Evolutionary conservation across 345 rosid genomes (phyloP).

Genomic region (Eutrema heterophyllum): DNA sequence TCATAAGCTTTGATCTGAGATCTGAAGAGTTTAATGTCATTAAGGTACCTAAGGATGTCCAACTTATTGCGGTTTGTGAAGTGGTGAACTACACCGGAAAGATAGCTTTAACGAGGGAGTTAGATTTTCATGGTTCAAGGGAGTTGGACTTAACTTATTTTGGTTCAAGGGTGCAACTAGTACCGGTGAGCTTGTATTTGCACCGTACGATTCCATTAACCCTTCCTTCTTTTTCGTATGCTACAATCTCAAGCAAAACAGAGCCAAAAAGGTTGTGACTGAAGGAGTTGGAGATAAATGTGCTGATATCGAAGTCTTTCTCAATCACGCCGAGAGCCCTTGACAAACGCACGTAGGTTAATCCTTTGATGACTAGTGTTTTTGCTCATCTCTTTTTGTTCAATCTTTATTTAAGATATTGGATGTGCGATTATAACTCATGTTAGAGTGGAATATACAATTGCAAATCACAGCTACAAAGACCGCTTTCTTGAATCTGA

Average conservation of each 20-base stretch:
- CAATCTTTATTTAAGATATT: too few relatives aligned
- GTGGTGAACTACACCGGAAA: background rate
- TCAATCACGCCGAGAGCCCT: background rate
- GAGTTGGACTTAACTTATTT: accelerated
- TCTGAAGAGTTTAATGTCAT: background rate
- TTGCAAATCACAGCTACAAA: conserved; percentile 20
- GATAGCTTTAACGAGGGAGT: background rate
- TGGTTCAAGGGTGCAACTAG: background rate
- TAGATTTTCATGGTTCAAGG: too few relatives aligned
- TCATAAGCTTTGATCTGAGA: background rate
- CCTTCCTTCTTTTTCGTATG: background rate
- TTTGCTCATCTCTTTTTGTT: background rate
- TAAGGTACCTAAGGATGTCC: background rate
- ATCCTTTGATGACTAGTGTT: background rate
- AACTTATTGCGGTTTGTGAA: background rate
- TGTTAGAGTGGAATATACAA: conserved; percentile 25
- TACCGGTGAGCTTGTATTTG: background rate
- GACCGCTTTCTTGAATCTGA: background rate
- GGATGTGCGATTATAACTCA: conserved; percentile 11
- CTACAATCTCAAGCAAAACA: background rate
- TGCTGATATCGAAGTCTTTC: background rate
- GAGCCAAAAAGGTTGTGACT: background rate
- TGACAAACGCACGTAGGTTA: background rate
- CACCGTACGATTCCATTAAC: background rate
- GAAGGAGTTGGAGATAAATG: background rate